A percentile compares a stretch with the other conserved stretches of the same genome.
Conservation (phyloP, 83 land plant genomes). For the Diphasiastrum complanatum region DNA sequence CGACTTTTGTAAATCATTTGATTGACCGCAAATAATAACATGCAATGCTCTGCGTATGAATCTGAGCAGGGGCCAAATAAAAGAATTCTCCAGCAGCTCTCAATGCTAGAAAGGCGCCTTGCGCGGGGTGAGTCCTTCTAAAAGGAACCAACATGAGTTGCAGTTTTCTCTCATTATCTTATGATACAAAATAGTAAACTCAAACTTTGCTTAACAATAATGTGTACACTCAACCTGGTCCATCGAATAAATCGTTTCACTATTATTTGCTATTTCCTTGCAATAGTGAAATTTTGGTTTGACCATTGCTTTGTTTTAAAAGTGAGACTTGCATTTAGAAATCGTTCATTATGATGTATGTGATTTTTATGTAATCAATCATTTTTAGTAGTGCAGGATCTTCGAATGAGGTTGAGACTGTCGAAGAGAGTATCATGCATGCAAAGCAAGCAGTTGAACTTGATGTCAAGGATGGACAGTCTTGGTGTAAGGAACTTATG, state of each 20-base stretch:
- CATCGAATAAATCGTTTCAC: too few species aligned
- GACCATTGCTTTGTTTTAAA: too few species aligned
- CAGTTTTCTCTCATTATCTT: too few species aligned
- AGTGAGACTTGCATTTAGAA: too few species aligned
- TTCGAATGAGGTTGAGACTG: constrained; percentile 47
- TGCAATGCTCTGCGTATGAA: background rate
- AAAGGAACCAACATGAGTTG: too few species aligned
- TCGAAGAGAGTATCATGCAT: constrained; percentile 85
- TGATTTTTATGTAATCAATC: too few species aligned
- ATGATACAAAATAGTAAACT: background rate
- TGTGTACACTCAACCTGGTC: too few species aligned
- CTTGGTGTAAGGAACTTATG: constrained; percentile 75
- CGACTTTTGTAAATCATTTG: background rate
- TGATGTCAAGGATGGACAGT: constrained; percentile 94
- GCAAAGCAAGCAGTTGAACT: constrained; percentile 81
- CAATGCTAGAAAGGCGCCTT: constrained; percentile 88
- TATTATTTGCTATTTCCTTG: too few species aligned
- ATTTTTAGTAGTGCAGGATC: too few species aligned
- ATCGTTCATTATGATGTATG: too few species aligned
- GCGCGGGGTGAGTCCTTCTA: constrained; percentile 57
- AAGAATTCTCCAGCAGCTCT: constrained; percentile 66
- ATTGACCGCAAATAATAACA: background rate
- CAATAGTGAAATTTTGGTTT: too few species aligned
- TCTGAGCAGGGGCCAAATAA: constrained; percentile 68
- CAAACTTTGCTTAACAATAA: background rate